Conservation (phyloP, 495 filamentous ascomycete species). For the Penicillium salamii region DNA sequence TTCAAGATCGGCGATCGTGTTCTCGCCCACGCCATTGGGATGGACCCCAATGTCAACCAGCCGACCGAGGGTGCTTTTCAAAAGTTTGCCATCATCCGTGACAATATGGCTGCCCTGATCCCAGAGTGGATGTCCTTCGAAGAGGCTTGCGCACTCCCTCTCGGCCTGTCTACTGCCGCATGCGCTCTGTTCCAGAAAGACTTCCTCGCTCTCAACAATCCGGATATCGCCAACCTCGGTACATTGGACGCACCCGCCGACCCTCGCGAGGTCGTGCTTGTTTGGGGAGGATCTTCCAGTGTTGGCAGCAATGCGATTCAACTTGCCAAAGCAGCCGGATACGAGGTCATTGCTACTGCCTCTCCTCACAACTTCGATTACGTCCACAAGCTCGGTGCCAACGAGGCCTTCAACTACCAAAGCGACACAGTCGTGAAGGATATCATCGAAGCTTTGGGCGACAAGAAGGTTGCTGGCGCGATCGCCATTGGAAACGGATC, state of each 20-base stretch:
- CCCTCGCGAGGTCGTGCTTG: constrained; percentile 34
- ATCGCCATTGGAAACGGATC: constrained; percentile 6
- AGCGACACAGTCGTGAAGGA: constrained; percentile 28
- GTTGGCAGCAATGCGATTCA: constrained; percentile 63
- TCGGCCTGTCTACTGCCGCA: constrained; percentile 50
- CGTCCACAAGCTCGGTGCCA: constrained; percentile 53
- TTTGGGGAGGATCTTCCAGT: constrained; percentile 50
- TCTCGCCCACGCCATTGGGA: constrained; percentile 3
- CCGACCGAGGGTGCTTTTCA: constrained; percentile 28
- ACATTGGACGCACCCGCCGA: constrained; percentile 12
- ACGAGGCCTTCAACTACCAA: constrained; percentile 57
- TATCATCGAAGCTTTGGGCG: constrained; percentile 14
- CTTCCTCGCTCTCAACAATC: constrained; percentile 36
- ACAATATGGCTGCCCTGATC: constrained; percentile 17
- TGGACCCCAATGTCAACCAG: constrained; percentile 1
- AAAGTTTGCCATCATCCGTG: constrained; percentile 34
- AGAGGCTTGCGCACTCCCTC: constrained; percentile 43
- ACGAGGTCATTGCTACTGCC: constrained; percentile 55
- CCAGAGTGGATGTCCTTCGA: constrained; percentile 31
- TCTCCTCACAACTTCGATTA: constrained; percentile 53
- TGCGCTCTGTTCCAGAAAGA: constrained; percentile 48
- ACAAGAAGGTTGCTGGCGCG: constrained; percentile 2
- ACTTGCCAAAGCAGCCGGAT: constrained; percentile 55
- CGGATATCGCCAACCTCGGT: constrained; percentile 16
- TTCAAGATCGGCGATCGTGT: constrained; percentile 24